These are phyloP conservation scores for Phylloporus sp. DNA, from an alignment of 768 basidiomycete species.

Conservation along the genomic window DNA sequence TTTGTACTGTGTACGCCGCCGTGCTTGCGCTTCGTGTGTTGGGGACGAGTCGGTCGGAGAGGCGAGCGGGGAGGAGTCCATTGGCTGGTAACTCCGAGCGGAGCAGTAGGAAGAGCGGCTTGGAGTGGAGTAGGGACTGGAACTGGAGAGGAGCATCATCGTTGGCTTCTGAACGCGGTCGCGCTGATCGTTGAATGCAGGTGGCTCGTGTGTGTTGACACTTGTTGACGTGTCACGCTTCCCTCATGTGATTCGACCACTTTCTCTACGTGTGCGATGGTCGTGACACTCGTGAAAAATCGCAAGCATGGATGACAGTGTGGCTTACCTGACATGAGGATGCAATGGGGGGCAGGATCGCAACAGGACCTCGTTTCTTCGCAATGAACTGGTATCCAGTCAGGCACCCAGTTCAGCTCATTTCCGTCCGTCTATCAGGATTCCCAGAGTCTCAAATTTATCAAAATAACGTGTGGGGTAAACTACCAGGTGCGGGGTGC, in stretches of 20 bases:
- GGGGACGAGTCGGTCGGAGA: slow-evolving; percentile 44
- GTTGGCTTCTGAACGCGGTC: not conserved
- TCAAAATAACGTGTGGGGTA: too few relatives aligned
- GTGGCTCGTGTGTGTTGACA: slow-evolving; percentile 20
- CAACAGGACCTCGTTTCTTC: too few relatives aligned
- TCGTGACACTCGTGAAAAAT: too few relatives aligned
- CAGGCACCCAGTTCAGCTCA: too few relatives aligned
- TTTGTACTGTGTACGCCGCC: slow-evolving; percentile 57
- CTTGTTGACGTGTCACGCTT: slow-evolving; percentile 21
- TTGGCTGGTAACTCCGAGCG: slow-evolving; percentile 31
- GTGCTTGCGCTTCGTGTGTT: slow-evolving; percentile 38
- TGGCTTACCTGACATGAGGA: too few relatives aligned
- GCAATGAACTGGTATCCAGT: too few relatives aligned
- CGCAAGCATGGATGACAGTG: too few relatives aligned
- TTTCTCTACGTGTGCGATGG: too few relatives aligned
- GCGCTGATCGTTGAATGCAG: slow-evolving; percentile 8
- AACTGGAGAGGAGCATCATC: slow-evolving; percentile 14
- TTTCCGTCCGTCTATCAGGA: too few relatives aligned
- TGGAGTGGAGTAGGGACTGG: slow-evolving; percentile 39
- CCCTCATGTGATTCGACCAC: slow-evolving; percentile 18
- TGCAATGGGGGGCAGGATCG: too few relatives aligned
- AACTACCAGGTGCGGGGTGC: too few relatives aligned
- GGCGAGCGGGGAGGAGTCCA: slow-evolving; percentile 50
- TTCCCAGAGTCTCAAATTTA: too few relatives aligned
- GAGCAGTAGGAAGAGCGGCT: slow-evolving; percentile 29